Evolutionary conservation across 306 rosid species (phyloP).

Genomic region (Gastrolobium bilobum): DNA sequence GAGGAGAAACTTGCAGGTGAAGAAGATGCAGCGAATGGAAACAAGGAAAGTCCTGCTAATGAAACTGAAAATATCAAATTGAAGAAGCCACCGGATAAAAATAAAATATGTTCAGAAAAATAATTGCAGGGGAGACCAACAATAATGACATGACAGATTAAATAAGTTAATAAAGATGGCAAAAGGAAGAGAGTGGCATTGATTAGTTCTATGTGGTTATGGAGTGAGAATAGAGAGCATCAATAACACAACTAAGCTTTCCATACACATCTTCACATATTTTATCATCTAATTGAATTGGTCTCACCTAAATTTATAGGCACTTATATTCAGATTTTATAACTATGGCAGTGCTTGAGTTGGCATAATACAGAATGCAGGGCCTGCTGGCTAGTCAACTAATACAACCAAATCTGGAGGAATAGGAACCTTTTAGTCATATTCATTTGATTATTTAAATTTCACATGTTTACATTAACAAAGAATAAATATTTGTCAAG

Average conservation of each 20-base stretch:
- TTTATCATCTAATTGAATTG: too few relatives aligned
- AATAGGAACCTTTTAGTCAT: constrained; percentile 42
- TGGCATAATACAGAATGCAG: constrained; percentile 6
- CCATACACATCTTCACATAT: too few relatives aligned
- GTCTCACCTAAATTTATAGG: too few relatives aligned
- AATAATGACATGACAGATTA: background rate
- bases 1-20: too few relatives aligned
- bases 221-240: background rate
- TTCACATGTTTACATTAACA: constrained; percentile 76
- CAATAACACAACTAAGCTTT: background rate
- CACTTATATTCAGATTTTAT: too few relatives aligned
- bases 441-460: constrained; percentile 55
- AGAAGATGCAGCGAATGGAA: too few relatives aligned
- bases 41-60: too few relatives aligned
- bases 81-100: too few relatives aligned
- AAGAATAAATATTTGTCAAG: constrained; percentile 76
- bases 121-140: too few relatives aligned
- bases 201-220: background rate
- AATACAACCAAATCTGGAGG: constrained; percentile 48
- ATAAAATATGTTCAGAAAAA: too few relatives aligned
- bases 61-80: too few relatives aligned
- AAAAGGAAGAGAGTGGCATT: background rate
- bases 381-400: constrained; percentile 14
- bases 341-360: background rate
- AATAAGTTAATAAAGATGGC: background rate